Evolutionary conservation across 371 early-diverging fungal species (phyloP).

Genomic region (Circinella umbellata): DNA sequence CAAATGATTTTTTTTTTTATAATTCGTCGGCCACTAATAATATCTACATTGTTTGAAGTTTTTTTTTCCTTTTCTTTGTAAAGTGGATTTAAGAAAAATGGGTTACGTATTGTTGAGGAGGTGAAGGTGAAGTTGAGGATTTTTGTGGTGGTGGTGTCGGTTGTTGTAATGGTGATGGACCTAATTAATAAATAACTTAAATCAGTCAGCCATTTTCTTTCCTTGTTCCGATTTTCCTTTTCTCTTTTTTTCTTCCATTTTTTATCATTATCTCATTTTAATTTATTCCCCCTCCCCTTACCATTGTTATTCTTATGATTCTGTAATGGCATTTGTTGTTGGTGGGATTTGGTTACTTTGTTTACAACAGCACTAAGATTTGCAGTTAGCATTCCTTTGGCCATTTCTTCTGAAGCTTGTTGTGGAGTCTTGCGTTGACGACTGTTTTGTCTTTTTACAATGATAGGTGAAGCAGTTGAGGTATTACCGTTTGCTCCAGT

Average conservation of each 20-base stretch:
- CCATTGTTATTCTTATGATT: not conserved
- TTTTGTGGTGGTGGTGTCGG: slow-evolving; percentile 18
- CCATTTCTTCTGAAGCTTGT: slow-evolving; percentile 47
- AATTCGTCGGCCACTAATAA: not conserved
- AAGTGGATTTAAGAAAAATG: not conserved
- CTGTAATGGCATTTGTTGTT: not conserved
- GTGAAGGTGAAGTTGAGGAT: slow-evolving; percentile 11
- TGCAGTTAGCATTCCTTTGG: slow-evolving; percentile 47
- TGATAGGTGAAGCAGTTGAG: too few species aligned
- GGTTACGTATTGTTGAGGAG: not conserved
- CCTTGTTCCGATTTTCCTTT: not conserved
- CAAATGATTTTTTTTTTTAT: not conserved
- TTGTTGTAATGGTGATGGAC: slow-evolving; percentile 8
- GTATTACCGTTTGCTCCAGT: not conserved
- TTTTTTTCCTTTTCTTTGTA: too few species aligned
- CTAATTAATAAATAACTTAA: too few species aligned
- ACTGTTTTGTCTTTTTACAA: slow-evolving; percentile 23
- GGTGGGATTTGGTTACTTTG: slow-evolving; percentile 14
- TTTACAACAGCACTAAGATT: slow-evolving; percentile 45
- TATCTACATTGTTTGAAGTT: not conserved
- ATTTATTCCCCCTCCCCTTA: too few species aligned
- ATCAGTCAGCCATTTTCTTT: not conserved
- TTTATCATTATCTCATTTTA: too few species aligned
- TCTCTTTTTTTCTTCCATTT: not conserved
- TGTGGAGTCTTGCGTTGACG: slow-evolving; percentile 41